Evolutionary conservation across 345 rosid genomes (phyloP), one percentile per base, ranked within the genome.

Genomic region (Euclidium syriacum): DNA sequence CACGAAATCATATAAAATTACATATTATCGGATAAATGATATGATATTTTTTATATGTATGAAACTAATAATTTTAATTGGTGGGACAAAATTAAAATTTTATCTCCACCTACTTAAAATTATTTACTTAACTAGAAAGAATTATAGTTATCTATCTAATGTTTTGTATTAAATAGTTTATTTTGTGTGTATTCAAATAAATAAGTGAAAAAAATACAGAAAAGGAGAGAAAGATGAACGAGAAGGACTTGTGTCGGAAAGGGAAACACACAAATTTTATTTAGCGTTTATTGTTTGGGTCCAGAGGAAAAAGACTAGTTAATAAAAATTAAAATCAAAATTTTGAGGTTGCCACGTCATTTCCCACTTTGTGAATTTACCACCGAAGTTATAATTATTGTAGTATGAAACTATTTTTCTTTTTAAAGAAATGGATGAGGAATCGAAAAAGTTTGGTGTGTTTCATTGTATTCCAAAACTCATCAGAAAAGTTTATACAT

Each of bases 261-360:
- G 67, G 68, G 54, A 67, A 76, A 46, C 76, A 68, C 26, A 33
- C 46, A 14, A 26, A 20, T 48, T 62, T 62, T 62, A 34, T 62
- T 46, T 36, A 29, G 55, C 16, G 47, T 75, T 20, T 4, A 57
- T 32, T n/a, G n/a, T 26, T 68, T 67, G 64, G 72, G 35, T 56
- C 57, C 67, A 51, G 25, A 11, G 34, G 52, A n/a, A 27, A 42
- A 27, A 42, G 14, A 33, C 19, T 29, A 7, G 55, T 10, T 50
- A 51, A 16, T 20, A 20, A 55, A 52, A 52, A 18, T 10, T 1
- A 8, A 34, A 27, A 8, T 2, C 19, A 26, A 36, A 7, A 10
- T 16, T 16, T 51, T 24, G 50, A 65, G 39, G 30, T 36, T 42
- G 75, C 72, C 81, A 80, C 62, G 77, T 73, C 77, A 52, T 7